Percentiles rank a stretch among this genome's conserved stretches.
phyloP scores from a whole-genome alignment of 495 filamentous ascomycete species.

The Penicillium robsamsonii region DNA sequence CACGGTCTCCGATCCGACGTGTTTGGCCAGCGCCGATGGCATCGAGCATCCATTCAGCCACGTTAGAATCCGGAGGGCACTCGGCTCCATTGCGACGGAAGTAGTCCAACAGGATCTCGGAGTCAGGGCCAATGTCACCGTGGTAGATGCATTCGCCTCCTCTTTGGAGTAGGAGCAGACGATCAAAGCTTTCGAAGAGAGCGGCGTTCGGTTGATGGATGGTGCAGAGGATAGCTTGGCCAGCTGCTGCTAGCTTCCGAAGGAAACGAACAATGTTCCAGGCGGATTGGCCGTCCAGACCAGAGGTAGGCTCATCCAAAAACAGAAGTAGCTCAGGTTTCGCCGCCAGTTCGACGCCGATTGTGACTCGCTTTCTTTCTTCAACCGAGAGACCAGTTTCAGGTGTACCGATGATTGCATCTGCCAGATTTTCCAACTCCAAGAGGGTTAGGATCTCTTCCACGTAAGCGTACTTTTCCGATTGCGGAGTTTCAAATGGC shows the following conservation, averaged over 20 bases:
- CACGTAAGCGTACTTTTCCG: constrained; percentile 79
- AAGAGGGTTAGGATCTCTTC: constrained; percentile 77
- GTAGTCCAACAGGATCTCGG: constrained; percentile 42
- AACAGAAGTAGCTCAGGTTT: constrained; percentile 85
- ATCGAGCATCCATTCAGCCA: constrained; percentile 87
- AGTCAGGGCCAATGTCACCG: constrained; percentile 62
- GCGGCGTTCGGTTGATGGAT: constrained; percentile 90
- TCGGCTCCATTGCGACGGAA: constrained; percentile 52
- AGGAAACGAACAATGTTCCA: constrained; percentile 90
- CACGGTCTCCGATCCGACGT: constrained; percentile 67
- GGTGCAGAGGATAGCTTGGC: constrained; percentile 87
- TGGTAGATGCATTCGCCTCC: constrained; percentile 68
- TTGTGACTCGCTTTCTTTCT: constrained; percentile 85
- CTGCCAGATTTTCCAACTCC: constrained; percentile 81
- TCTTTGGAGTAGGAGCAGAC: constrained; percentile 60
- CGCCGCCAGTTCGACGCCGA: constrained; percentile 83
- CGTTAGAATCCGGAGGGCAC: constrained; percentile 61
- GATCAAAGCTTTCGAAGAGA: constrained; percentile 79
- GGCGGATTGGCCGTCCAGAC: constrained; percentile 79
- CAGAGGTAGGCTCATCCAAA: constrained; percentile 86
- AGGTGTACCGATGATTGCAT: constrained; percentile 77
- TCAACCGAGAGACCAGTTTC: constrained; percentile 85
- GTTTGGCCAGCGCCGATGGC: constrained; percentile 75
- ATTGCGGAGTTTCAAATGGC: constrained; percentile 61
- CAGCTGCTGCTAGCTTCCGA: constrained; percentile 75